Conservation (phyloP, 306 rosid genomes). For the Ziziphus jujuba region DNA sequence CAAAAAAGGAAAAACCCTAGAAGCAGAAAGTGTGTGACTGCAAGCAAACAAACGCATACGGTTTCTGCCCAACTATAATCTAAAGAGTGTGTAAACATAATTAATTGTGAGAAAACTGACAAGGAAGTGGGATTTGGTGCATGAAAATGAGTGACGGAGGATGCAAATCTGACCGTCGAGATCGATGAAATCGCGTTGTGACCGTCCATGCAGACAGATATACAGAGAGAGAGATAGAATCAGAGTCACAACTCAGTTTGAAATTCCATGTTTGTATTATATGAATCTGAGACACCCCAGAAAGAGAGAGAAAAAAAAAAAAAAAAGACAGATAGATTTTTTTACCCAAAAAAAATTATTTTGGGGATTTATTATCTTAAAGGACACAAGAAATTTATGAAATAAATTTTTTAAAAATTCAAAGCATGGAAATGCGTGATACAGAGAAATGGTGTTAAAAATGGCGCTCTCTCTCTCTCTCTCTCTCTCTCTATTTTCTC, state of each 20-base stretch:
- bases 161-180: conserved; percentile 59
- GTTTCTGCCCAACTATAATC: too few relatives aligned
- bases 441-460: background rate
- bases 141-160: conserved; percentile 35
- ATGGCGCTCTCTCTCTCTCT: conserved; percentile 5
- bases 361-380: too few relatives aligned
- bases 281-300: conserved; percentile 1
- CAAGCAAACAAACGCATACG: background rate
- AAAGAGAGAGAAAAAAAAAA: background rate
- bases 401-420: too few relatives aligned
- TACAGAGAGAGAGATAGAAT: conserved; percentile 24
- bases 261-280: conserved; percentile 1
- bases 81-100: background rate
- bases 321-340: too few relatives aligned
- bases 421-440: conserved; percentile 43
- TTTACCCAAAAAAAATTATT: too few relatives aligned
- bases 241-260: conserved; percentile 28
- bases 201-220: conserved; percentile 45
- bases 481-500: too few relatives aligned
- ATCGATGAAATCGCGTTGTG: conserved; percentile 32
- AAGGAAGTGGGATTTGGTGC: conserved; percentile 26
- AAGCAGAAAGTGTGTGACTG: background rate
- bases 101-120: background rate
- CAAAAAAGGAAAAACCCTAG: conserved; percentile 15
- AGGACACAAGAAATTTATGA: too few relatives aligned